phyloP scores from a whole-genome alignment of 805 yeast species.

The Tetrapisispora nanseiensis region DNA sequence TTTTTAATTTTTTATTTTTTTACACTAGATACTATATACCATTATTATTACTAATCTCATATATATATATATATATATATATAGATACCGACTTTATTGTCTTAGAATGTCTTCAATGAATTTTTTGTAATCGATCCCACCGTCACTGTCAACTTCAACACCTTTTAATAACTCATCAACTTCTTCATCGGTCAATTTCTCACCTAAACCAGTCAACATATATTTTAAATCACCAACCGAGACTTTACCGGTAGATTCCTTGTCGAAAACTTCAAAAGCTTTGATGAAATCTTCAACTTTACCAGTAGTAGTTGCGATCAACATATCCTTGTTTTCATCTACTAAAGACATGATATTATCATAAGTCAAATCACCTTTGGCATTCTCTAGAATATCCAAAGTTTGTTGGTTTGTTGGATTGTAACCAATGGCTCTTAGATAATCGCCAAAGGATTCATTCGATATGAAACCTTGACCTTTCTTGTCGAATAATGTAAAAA shows the following conservation, averaged over 20 bases:
- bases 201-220: conserved; percentile 92
- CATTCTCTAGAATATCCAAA: conserved; percentile 15
- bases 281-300: conserved; percentile 67
- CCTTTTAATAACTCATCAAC: conserved; percentile 95
- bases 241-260: conserved; percentile 88
- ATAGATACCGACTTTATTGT: conserved; percentile 38
- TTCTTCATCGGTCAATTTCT: conserved; percentile 79
- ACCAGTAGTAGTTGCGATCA: conserved; percentile 27
- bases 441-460: conserved; percentile 76
- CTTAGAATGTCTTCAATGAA: conserved; percentile 89
- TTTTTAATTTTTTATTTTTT: not conserved
- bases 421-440: conserved; percentile 94
- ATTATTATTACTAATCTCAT: not conserved
- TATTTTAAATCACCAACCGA: conserved; percentile 96
- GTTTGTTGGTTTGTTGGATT: conserved; percentile 71
- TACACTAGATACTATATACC: too few species aligned
- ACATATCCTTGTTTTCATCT: conserved; percentile 15
- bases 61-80: not conserved
- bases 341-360: conserved; percentile 21
- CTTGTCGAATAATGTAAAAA: conserved; percentile 92
- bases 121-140: conserved; percentile 89
- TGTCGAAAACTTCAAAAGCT: conserved; percentile 95
- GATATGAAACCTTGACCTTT: conserved; percentile 91
- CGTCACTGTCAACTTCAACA: conserved; percentile 85
- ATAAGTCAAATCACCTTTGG: conserved; percentile 17